These are phyloP conservation scores for Mortierella sp. DNA, from an alignment of 371 early-diverging fungal species.

Conservation along the genomic window DNA sequence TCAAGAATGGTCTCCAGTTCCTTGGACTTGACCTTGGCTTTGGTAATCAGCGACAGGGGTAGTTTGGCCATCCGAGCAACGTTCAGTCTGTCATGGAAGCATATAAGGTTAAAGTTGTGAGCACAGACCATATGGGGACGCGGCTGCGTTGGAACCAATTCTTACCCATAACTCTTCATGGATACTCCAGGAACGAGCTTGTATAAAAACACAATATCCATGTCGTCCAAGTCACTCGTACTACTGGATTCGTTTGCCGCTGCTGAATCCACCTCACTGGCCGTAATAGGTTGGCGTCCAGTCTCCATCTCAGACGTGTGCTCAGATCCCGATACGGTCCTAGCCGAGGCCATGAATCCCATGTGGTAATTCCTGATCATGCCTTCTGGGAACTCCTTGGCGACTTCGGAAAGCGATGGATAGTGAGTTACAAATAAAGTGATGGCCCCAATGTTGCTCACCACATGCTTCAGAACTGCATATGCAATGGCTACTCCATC, in stretches of 20 bases:
- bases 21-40: constrained; percentile 67
- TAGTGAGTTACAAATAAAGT: constrained; percentile 97
- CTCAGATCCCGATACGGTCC: not conserved
- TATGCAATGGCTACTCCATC: constrained; percentile 96
- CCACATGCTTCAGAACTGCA: constrained; percentile 85
- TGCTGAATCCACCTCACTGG: not conserved
- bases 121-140: too few relatives aligned
- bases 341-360: constrained; percentile 69
- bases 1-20: constrained; percentile 59
- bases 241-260: not conserved
- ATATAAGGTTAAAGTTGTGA: not conserved
- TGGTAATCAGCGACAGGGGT: constrained; percentile 62
- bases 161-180: constrained; percentile 79
- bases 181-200: constrained; percentile 85
- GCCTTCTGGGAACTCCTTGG: constrained; percentile 55
- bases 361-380: constrained; percentile 72
- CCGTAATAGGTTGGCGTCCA: not conserved
- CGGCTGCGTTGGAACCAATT: too few relatives aligned
- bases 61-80: constrained; percentile 85
- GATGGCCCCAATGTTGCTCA: constrained; percentile 51
- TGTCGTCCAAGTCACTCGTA: constrained; percentile 19
- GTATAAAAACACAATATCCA: constrained; percentile 85
- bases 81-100: constrained; percentile 66
- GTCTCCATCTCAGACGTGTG: not conserved
- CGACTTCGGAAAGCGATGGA: constrained; percentile 67